phyloP scores from a whole-genome alignment of 371 early-diverging fungal species.

The Globomyces sp. region DNA sequence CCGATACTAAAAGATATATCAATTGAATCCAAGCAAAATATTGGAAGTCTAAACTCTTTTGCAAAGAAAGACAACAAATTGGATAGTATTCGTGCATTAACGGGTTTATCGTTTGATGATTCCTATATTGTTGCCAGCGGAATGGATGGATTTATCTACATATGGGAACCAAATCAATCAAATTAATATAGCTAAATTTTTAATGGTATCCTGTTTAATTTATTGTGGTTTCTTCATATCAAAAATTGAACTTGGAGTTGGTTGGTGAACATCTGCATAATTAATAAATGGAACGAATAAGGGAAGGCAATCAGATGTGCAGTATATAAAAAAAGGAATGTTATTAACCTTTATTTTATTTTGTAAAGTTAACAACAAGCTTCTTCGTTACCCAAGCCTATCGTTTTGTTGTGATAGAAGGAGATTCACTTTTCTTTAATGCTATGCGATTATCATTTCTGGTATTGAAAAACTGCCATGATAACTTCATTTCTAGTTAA shows the following conservation, averaged over 20 bases:
- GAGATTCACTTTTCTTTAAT: too few species aligned
- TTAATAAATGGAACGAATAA: constrained; percentile 70
- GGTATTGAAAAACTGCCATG: too few species aligned
- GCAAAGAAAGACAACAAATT: constrained; percentile 5
- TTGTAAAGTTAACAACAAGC: too few species aligned
- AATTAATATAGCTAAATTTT: not conserved
- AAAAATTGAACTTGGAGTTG: constrained; percentile 69
- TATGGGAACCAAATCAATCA: constrained; percentile 19
- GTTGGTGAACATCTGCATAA: constrained; percentile 66
- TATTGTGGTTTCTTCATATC: constrained; percentile 36
- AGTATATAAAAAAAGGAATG: too few species aligned
- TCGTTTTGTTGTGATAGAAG: too few species aligned
- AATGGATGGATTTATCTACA: constrained; percentile 21
- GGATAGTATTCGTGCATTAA: constrained; percentile 17
- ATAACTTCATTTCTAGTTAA: too few species aligned
- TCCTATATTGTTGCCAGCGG: constrained; percentile 18
- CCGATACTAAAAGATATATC: not conserved
- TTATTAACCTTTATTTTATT: too few species aligned
- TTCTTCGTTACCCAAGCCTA: too few species aligned
- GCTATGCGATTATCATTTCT: too few species aligned
- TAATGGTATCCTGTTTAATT: not conserved
- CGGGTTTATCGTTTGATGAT: constrained; percentile 30
- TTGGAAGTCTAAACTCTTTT: not conserved
- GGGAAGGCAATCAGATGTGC: too few species aligned
- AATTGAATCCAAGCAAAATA: not conserved